Evolutionary conservation across 768 basidiomycete species (phyloP).

Genomic region (Lactifluus volemus): DNA sequence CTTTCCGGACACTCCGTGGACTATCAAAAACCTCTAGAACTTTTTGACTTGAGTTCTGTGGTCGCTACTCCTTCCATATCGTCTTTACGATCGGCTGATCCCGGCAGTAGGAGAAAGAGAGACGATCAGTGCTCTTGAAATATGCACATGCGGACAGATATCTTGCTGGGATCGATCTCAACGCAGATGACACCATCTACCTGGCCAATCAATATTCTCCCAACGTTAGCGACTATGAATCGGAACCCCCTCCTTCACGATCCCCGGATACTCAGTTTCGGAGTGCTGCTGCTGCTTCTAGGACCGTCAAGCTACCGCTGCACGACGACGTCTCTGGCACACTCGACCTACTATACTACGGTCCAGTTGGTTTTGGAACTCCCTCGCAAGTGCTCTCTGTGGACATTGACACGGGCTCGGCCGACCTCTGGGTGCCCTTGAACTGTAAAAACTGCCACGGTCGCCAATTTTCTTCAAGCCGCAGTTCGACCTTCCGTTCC

Average conservation of each 20-base stretch:
- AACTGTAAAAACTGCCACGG: constrained; percentile 33
- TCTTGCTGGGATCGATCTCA: constrained; percentile 27
- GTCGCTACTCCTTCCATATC: constrained; percentile 13
- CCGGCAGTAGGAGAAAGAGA: constrained; percentile 23
- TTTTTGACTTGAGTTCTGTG: constrained; percentile 22
- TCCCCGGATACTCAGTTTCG: background rate
- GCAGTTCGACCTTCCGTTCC: constrained; percentile 36
- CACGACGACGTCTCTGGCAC: constrained; percentile 32
- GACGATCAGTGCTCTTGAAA: constrained; percentile 24
- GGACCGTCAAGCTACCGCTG: constrained; percentile 24
- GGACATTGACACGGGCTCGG: constrained; percentile 61
- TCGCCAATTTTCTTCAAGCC: constrained; percentile 30
- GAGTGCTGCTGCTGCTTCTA: background rate
- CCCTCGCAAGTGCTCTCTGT: constrained; percentile 43
- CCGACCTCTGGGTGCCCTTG: constrained; percentile 53
- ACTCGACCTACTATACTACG: constrained; percentile 43
- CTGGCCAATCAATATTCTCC: constrained; percentile 20
- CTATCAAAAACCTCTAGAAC: background rate
- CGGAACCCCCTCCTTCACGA: background rate
- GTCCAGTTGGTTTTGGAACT: constrained; percentile 43
- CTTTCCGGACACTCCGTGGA: background rate
- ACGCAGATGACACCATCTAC: constrained; percentile 24
- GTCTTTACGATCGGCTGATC: background rate
- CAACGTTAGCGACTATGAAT: constrained; percentile 14
- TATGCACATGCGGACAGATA: constrained; percentile 25